These are phyloP conservation scores for Kluyveromyces sp. DNA, from an alignment of 1,139 yeast genomes.

Conservation along the genomic window DNA sequence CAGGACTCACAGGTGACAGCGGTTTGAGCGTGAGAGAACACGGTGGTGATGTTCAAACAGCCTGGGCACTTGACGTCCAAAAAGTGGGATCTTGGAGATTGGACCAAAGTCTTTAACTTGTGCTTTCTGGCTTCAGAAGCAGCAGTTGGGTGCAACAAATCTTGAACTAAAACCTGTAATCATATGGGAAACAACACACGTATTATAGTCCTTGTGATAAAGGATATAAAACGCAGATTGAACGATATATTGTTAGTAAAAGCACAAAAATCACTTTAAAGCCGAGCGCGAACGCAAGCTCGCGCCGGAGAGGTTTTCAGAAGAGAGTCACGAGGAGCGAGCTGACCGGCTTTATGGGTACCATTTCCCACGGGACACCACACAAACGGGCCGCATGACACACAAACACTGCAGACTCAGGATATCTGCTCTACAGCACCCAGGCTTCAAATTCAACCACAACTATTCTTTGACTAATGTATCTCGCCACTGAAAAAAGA, in stretches of 20 bases:
- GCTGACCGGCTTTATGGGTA: too few species aligned
- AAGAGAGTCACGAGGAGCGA: too few species aligned
- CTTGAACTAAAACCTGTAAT: constrained; percentile 85
- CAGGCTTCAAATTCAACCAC: too few species aligned
- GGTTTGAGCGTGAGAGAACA: constrained; percentile 99
- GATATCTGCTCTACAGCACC: too few species aligned
- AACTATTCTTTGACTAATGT: too few species aligned
- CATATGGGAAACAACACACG: constrained; percentile 16
- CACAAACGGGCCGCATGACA: not conserved
- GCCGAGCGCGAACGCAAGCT: too few species aligned
- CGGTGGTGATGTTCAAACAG: constrained; percentile 97
- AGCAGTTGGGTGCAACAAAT: constrained; percentile 95
- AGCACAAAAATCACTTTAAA: not conserved
- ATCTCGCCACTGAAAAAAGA: too few species aligned
- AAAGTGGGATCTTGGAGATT: constrained; percentile 97
- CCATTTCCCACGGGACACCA: not conserved
- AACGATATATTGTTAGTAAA: not conserved
- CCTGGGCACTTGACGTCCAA: constrained; percentile 99
- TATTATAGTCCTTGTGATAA: constrained; percentile 5
- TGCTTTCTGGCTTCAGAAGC: constrained; percentile 94
- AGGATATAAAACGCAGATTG: not conserved
- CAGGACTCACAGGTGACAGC: constrained; percentile 99
- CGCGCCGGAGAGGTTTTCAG: not conserved
- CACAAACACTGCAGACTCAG: too few species aligned
- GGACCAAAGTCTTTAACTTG: constrained; percentile 96